Conservation (phyloP, 2,329 filamentous ascomycete species). For the Monilinia aucupariae region DNA sequence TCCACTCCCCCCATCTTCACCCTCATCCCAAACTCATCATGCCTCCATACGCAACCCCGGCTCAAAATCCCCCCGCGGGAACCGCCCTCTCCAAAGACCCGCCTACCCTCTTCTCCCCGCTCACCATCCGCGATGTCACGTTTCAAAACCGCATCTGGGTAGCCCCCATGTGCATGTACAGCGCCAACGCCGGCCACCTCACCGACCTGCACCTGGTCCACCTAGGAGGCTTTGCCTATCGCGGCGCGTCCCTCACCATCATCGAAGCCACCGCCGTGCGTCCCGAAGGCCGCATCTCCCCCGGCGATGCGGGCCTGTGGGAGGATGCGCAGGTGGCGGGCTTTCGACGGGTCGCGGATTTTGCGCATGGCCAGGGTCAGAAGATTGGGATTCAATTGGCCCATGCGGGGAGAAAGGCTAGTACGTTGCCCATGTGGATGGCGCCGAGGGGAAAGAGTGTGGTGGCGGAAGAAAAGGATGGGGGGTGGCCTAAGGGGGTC, state of each 20-base stretch:
- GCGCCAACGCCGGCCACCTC: constrained; percentile 30
- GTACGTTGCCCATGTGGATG: constrained; percentile 37
- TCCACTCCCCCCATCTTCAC: background rate
- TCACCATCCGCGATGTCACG: constrained; percentile 41
- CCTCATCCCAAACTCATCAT: background rate
- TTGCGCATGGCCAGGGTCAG: constrained; percentile 48
- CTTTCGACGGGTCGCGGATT: constrained; percentile 37
- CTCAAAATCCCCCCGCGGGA: constrained; percentile 30
- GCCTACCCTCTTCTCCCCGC: constrained; percentile 40
- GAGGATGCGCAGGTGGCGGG: constrained; percentile 37
- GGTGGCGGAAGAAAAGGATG: constrained; percentile 32
- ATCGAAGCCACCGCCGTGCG: constrained; percentile 36
- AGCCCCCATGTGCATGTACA: constrained; percentile 44
- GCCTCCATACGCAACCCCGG: constrained; percentile 1
- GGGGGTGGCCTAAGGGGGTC: constrained; percentile 39
- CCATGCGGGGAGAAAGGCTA: constrained; percentile 52
- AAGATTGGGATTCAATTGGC: constrained; percentile 66
- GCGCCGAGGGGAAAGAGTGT: constrained; percentile 26
- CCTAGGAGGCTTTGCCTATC: constrained; percentile 33
- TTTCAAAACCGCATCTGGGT: constrained; percentile 44
- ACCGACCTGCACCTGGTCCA: constrained; percentile 36
- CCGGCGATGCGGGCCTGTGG: constrained; percentile 35
- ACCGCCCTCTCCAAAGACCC: constrained; percentile 30
- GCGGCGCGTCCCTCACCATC: constrained; percentile 35
- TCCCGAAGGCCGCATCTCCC: constrained; percentile 34